A percentile compares a stretch with the other conserved stretches of the same genome.
These are phyloP conservation scores for Houttuynia cordata DNA, from an alignment of 164 flowering plant species.

Conservation along the genomic window DNA sequence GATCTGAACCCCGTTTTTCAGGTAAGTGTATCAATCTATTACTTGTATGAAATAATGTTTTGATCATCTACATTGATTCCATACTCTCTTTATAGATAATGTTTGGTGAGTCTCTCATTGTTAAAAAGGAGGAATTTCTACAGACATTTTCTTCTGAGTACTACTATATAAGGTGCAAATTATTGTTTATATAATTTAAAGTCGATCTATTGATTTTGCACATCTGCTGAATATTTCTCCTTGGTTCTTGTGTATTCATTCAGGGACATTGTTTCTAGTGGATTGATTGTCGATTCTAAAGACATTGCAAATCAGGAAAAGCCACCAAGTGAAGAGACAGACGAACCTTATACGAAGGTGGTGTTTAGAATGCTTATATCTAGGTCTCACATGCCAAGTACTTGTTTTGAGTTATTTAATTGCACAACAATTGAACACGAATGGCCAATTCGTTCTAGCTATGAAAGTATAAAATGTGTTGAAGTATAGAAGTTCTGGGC, in stretches of 20 bases:
- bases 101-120: slow-evolving; percentile 70
- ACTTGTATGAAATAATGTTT: background rate
- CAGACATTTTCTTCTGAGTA: slow-evolving; percentile 54
- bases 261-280: slow-evolving; percentile 41
- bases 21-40: slow-evolving; percentile 23
- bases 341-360: slow-evolving; percentile 24
- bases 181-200: background rate
- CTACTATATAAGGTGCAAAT: slow-evolving; percentile 48
- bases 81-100: slow-evolving; percentile 37
- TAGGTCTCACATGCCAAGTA: background rate
- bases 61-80: slow-evolving; percentile 3
- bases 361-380: slow-evolving; percentile 5
- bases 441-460: background rate
- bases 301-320: slow-evolving; percentile 18
- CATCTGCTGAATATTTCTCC: background rate
- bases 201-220: background rate
- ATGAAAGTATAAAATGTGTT: background rate
- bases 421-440: background rate
- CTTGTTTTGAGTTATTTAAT: no score
- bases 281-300: slow-evolving; percentile 32
- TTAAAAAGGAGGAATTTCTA: slow-evolving; percentile 63
- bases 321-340: slow-evolving; percentile 16
- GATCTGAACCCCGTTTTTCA: slow-evolving; percentile 62
- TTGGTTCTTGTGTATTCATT: background rate
- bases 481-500: background rate